Conservation (phyloP, 1,284 basidiomycete species). For the Pseudozyma pruni region DNA sequence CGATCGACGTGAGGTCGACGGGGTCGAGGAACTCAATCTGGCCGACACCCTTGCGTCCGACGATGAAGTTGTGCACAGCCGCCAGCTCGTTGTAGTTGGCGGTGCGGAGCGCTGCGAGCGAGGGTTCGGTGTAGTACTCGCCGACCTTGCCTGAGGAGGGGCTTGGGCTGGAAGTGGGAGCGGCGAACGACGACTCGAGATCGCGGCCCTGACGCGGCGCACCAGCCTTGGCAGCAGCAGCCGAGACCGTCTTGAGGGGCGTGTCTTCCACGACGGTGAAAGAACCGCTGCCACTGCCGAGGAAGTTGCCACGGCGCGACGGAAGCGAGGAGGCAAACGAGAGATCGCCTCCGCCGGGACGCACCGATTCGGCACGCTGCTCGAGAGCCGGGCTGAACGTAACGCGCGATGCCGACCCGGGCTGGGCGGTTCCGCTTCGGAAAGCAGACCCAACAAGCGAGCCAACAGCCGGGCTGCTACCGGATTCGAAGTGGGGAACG, state of each 20-base stretch:
- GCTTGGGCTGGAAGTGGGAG: slow-evolving; percentile 13
- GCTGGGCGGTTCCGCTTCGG: slow-evolving; percentile 48
- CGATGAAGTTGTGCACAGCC: slow-evolving; percentile 77
- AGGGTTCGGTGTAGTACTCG: slow-evolving; percentile 62
- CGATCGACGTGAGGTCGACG: slow-evolving; percentile 88
- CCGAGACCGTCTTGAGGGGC: slow-evolving; percentile 47
- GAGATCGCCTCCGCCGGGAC: slow-evolving; percentile 48
- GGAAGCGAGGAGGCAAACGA: slow-evolving; percentile 54
- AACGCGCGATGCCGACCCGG: slow-evolving; percentile 43
- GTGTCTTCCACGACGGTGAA: slow-evolving; percentile 41
- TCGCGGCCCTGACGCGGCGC: slow-evolving; percentile 45
- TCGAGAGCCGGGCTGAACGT: slow-evolving; percentile 62
- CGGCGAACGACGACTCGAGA: slow-evolving; percentile 46
- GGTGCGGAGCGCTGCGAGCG: slow-evolving; percentile 53
- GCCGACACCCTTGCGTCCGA: slow-evolving; percentile 90
- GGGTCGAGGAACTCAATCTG: slow-evolving; percentile 85
- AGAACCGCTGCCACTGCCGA: slow-evolving; percentile 26
- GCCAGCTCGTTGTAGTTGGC: slow-evolving; percentile 73
- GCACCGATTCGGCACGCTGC: slow-evolving; percentile 46
- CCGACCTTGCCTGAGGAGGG: slow-evolving; percentile 40
- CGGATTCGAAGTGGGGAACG: slow-evolving; percentile 41
- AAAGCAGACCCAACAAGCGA: slow-evolving; percentile 37
- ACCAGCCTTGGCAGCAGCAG: slow-evolving; percentile 35
- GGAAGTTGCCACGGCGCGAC: slow-evolving; percentile 45
- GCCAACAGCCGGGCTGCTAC: slow-evolving; percentile 36